Conservation (phyloP, 805 yeast genomes). For the Spathaspora girioi region DNA sequence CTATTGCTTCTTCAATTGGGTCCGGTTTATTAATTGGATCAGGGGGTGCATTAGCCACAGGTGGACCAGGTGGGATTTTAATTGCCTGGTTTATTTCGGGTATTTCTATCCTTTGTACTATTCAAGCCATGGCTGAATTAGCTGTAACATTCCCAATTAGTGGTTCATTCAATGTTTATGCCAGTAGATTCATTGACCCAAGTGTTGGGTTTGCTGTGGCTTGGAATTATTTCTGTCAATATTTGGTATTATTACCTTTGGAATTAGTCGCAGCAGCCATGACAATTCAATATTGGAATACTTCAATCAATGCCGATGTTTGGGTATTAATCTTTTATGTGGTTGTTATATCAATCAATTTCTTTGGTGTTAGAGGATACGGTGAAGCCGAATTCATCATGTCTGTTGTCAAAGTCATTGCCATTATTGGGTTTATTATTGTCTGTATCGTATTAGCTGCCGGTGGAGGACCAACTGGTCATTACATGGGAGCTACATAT, state of each 20-base stretch:
- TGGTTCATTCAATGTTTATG: conserved; percentile 47
- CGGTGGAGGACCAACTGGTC: conserved; percentile 55
- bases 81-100: conserved; percentile 39
- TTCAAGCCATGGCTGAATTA: conserved; percentile 45
- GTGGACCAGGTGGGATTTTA: conserved; percentile 39
- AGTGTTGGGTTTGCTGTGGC: conserved; percentile 71
- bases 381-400: conserved; percentile 70
- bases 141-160: conserved; percentile 42
- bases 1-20: conserved; percentile 43
- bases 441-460: conserved; percentile 52
- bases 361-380: conserved; percentile 31
- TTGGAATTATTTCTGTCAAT: conserved; percentile 64
- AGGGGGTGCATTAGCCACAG: conserved; percentile 33
- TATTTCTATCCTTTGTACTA: conserved; percentile 32
- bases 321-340: conserved; percentile 36
- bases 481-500: conserved; percentile 53
- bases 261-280: conserved; percentile 46
- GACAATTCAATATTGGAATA: conserved; percentile 34
- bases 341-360: conserved; percentile 27
- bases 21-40: conserved; percentile 41
- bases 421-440: conserved; percentile 58
- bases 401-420: conserved; percentile 53
- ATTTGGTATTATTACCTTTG: conserved; percentile 56
- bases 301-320: conserved; percentile 28
- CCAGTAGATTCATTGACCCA: conserved; percentile 64